Evolutionary conservation across 108 stramenopile genomes (phyloP), one percentile per base, ranked within the genome.

Genomic region (Nitzschia sp.): DNA sequence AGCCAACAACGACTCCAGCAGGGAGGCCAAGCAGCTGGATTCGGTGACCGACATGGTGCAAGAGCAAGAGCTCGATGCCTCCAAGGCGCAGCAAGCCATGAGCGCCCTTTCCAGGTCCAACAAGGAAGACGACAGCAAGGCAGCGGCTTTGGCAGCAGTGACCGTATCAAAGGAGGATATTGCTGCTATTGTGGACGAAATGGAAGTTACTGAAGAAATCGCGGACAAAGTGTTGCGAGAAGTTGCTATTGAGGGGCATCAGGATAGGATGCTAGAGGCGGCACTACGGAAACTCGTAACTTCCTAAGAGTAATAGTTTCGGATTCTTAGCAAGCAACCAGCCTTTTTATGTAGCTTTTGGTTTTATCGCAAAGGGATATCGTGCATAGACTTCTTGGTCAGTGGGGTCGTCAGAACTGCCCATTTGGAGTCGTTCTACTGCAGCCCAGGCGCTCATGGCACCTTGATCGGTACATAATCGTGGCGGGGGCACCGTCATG

Each of bases 391-490:
- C 92, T 35, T 90, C 87, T 64, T 90, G 94, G 11, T 62, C 77
- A 21, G 85, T 68, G 6, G 87, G 83, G 28, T 80, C 76, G 80
- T 98, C 95, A 1, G 94, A 89, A 65, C 94, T 89, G 33, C 93
- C 90, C 33, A 85, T 59, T 54, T 78, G 56, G 9, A 98, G 27
- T 42, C 95, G 79, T 75, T 98, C 98, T 17, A 98, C 78, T 8
- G 93, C 96, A 2, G 96, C 95, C 98, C 98, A 98, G 0, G 98
- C 97, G 65, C 80, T 83, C 95, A 93, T 95, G 24, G 91, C 90
- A 26, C 97, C 98, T 75, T 99, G 97, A 85, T 99, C 98, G 1
- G 98, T 99, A 71, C 98, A 99, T 13, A 99, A 77, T 67, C 92
- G 38, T 13, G 96, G 89, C 13, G 96, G 92, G 45, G 98, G 97